Base-by-base conservation (phyloP, 2,329 filamentous ascomycete genomes). In the Tolypocladium cylindrosporum region DNA sequence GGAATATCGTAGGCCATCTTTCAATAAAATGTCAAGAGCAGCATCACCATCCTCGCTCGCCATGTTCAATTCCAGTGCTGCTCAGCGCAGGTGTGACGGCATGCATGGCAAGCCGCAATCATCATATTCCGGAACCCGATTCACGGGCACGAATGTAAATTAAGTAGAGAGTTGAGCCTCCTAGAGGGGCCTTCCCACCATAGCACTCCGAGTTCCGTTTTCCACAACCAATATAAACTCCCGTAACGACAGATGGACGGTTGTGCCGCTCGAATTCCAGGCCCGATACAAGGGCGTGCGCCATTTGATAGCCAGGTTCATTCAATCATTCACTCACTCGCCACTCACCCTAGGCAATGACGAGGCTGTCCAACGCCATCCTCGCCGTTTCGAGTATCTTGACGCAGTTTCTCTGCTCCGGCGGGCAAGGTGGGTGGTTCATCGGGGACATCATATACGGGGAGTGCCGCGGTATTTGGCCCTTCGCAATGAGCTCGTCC, bases 301-400 rank as follows among this genome's bases (percentile, higher is more conserved):
- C 45, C 14, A 34, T 7, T n/a, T 36, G 10, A 1, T 51, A 34
- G 6, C 16, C 48, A 11, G 2, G 10, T 19, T n/a, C 31, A 19
- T 34, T 14, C 31, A 34, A 27, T 51, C 48, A 5, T 34, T n/a
- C 3, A 13, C 48, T 10, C n/a, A 3, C n/a, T 27, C 8, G 21
- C 10, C 13, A 55, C 16, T 13, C 6, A 6, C 3, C 16, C 6
- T 57, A 83, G 21, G 79, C 72, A 69, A 86, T 85, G 14, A 81
- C 72, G 31, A 86, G 68, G 36, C 74, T 75, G 37, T 83, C 78
- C 55, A 86, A 73, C 2, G 82, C 79, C 51, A 73, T 64, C 59
- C 78, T 77, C 6, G 83, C 82, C 39, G 83, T 75, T 37, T 80
- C 75, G 21, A 86, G 75, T 40, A 85, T 76, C 58, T 71, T 72